These are phyloP conservation scores for Suhomyces sp. DNA, from an alignment of 805 yeast species.

Conservation along the genomic window DNA sequence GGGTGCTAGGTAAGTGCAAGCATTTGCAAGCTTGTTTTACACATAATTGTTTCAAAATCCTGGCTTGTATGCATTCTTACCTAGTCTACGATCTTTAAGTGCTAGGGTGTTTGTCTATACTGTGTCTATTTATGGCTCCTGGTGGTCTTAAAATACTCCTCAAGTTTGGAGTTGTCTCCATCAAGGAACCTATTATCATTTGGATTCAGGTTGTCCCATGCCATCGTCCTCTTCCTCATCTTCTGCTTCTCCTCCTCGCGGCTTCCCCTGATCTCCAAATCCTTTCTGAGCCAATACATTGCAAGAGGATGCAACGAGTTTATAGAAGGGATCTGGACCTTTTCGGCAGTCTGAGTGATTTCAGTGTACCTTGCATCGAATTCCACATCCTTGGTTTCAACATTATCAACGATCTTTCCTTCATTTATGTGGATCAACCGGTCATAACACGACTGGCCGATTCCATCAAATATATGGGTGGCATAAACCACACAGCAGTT, in stretches of 20 bases:
- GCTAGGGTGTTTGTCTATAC: too few relatives aligned
- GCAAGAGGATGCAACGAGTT: slow-evolving; percentile 72
- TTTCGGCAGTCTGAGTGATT: slow-evolving; percentile 12
- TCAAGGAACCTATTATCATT: slow-evolving; percentile 41
- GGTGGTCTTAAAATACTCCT: slow-evolving; percentile 51
- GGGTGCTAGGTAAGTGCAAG: neutral
- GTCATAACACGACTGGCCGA: slow-evolving; percentile 82
- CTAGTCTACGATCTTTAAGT: too few relatives aligned
- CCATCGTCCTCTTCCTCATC: slow-evolving; percentile 47
- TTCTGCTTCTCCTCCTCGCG: slow-evolving; percentile 43
- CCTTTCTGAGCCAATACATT: slow-evolving; percentile 58
- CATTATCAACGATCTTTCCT: slow-evolving; percentile 50
- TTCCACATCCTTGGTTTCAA: slow-evolving; percentile 25
- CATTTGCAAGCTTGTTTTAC: neutral
- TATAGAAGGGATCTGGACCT: slow-evolving; percentile 39
- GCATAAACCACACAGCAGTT: slow-evolving; percentile 83
- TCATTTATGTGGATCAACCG: slow-evolving; percentile 71
- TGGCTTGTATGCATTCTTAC: too few relatives aligned
- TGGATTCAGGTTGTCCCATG: slow-evolving; percentile 45
- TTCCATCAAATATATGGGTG: slow-evolving; percentile 95
- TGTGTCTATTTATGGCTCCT: slow-evolving; percentile 23
- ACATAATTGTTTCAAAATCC: too few relatives aligned
- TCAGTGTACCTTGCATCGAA: slow-evolving; percentile 32
- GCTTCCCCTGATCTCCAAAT: slow-evolving; percentile 52
- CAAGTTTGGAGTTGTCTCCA: slow-evolving; percentile 42